A percentile compares a stretch with the other conserved stretches of the same genome.
These are phyloP conservation scores for Kockiozyma suomiensis DNA, from an alignment of 805 yeast genomes.

Conservation along the genomic window DNA sequence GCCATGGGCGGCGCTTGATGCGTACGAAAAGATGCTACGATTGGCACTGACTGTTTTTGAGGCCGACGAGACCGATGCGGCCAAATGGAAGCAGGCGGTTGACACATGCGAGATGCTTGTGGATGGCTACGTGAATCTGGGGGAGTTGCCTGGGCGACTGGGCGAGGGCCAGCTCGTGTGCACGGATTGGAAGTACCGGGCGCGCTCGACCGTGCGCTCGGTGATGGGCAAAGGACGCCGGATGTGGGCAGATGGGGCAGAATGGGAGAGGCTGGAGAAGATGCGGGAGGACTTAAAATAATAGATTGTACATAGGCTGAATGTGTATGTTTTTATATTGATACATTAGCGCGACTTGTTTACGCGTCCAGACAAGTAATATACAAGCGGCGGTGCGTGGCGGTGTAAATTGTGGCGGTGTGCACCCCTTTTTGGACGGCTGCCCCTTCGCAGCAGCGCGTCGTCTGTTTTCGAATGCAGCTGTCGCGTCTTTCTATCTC, in stretches of 20 bases:
- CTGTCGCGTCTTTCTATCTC: constrained; percentile 2
- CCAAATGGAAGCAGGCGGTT: constrained; percentile 75
- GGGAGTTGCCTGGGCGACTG: constrained; percentile 63
- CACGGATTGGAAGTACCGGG: constrained; percentile 87
- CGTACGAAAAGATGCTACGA: constrained; percentile 84
- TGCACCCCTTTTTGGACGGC: background rate
- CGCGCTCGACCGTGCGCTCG: constrained; percentile 69
- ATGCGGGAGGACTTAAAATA: constrained; percentile 49
- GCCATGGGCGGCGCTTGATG: constrained; percentile 86
- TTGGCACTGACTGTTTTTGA: constrained; percentile 63
- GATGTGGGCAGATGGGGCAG: constrained; percentile 70
- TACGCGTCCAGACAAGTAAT: background rate
- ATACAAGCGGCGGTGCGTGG: background rate
- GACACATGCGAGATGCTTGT: constrained; percentile 76
- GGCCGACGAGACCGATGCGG: constrained; percentile 61
- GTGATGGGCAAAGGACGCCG: constrained; percentile 76
- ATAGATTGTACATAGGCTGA: background rate
- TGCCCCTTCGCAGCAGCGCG: background rate
- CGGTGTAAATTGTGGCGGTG: background rate
- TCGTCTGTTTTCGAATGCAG: background rate
- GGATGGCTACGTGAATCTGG: constrained; percentile 83
- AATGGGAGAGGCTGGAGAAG: constrained; percentile 67
- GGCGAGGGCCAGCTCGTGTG: constrained; percentile 73
- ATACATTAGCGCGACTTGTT: background rate
- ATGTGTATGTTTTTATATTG: background rate